These are phyloP conservation scores for Russula ochroleuca DNA, from an alignment of 768 basidiomycete genomes.

Conservation along the genomic window DNA sequence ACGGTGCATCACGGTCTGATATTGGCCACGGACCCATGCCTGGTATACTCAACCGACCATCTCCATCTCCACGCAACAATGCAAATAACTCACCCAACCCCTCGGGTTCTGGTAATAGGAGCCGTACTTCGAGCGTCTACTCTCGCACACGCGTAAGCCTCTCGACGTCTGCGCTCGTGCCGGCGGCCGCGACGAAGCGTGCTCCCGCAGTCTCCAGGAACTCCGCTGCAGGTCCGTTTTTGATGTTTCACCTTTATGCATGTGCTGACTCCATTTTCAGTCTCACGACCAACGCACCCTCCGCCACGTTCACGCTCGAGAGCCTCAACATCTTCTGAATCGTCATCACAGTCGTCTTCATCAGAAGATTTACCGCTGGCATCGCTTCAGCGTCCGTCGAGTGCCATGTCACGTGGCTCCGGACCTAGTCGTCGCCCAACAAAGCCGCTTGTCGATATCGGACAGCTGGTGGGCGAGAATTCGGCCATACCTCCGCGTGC, in stretches of 20 bases:
- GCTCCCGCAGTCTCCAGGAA: constrained; percentile 38
- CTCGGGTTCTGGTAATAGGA: constrained; percentile 5
- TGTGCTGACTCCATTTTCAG: not conserved
- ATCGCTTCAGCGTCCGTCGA: constrained; percentile 60
- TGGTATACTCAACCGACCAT: not conserved
- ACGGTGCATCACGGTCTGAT: constrained; percentile 14
- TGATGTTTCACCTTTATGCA: not conserved
- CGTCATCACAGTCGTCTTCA: constrained; percentile 39
- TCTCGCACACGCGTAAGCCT: constrained; percentile 47
- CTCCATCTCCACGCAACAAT: not conserved
- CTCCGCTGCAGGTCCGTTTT: constrained; percentile 11
- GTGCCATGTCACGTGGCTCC: constrained; percentile 39
- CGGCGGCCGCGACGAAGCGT: constrained; percentile 48
- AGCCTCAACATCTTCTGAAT: constrained; percentile 29
- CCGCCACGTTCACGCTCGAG: constrained; percentile 28
- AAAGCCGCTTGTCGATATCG: constrained; percentile 45
- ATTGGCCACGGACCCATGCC: constrained; percentile 20
- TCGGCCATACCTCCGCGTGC: constrained; percentile 1
- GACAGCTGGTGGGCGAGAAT: constrained; percentile 17
- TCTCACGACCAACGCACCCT: not conserved
- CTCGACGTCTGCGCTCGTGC: constrained; percentile 56
- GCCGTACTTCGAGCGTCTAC: constrained; percentile 25
- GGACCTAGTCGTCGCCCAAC: constrained; percentile 33
- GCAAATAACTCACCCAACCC: not conserved
- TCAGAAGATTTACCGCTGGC: constrained; percentile 62